These are phyloP conservation scores for Sporothrix dimorphospora DNA, from an alignment of 2,329 filamentous ascomycete genomes.

Conservation along the genomic window DNA sequence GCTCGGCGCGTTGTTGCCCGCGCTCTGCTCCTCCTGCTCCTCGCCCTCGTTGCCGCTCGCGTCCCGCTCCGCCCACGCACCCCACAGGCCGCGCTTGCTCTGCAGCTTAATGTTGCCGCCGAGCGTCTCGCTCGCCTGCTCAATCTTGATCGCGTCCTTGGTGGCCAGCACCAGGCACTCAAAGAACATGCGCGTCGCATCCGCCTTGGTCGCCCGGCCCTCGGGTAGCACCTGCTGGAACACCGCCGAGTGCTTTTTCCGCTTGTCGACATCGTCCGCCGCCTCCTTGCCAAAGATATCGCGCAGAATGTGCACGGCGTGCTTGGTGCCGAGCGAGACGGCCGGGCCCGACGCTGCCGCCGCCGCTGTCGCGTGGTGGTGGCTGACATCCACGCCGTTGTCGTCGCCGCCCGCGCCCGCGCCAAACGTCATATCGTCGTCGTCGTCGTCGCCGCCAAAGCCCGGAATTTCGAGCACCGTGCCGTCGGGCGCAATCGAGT, in stretches of 20 bases:
- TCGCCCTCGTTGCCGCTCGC: conserved; percentile 57
- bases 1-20: neutral
- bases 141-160: conserved; percentile 96
- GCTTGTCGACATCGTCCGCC: conserved; percentile 68
- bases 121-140: conserved; percentile 73
- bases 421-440: conserved; percentile 42
- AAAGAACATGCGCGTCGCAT: conserved; percentile 99
- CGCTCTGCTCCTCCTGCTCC: neutral
- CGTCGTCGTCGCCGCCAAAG: conserved; percentile 50
- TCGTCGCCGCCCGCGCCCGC: conserved; percentile 44
- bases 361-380: conserved; percentile 74
- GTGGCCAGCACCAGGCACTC: conserved; percentile 94
- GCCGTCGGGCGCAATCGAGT: conserved; percentile 59
- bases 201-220: conserved; percentile 75
- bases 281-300: conserved; percentile 80
- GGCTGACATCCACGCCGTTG: neutral
- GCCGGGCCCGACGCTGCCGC: conserved; percentile 80
- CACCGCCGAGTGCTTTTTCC: conserved; percentile 75
- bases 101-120: conserved; percentile 81
- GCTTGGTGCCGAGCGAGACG: conserved; percentile 88
- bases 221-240: conserved; percentile 94
- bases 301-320: conserved; percentile 91
- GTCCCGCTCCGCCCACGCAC: conserved; percentile 85
- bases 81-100: conserved; percentile 95
- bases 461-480: conserved; percentile 66